phyloP scores from a whole-genome alignment of 2,329 filamentous ascomycete species.

The Diaporthe citriasiana region DNA sequence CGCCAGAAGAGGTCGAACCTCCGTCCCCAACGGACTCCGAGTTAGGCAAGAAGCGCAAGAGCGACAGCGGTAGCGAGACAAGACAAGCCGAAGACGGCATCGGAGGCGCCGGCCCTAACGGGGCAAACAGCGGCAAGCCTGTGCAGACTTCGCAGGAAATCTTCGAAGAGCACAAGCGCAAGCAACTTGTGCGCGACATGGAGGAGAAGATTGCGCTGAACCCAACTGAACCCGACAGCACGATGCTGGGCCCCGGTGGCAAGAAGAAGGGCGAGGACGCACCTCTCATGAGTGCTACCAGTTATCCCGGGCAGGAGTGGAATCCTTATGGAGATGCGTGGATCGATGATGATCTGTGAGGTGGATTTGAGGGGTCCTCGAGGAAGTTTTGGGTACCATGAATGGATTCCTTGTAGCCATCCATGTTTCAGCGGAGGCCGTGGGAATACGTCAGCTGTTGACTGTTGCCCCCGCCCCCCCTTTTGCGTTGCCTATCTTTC shows the following conservation, averaged over 20 bases:
- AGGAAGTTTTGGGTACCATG: too few relatives aligned
- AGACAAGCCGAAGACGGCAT: conserved; percentile 23
- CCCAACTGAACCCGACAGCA: conserved; percentile 48
- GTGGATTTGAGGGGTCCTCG: too few relatives aligned
- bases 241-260: conserved; percentile 48
- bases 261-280: conserved; percentile 56
- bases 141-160: conserved; percentile 50
- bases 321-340: conserved; percentile 63
- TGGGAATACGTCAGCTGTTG: background rate
- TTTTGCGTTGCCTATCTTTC: background rate
- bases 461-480: background rate
- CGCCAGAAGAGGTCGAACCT: background rate
- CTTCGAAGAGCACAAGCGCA: conserved; percentile 61
- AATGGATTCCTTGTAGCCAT: background rate
- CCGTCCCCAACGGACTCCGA: conserved; percentile 46
- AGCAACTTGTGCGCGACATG: conserved; percentile 58
- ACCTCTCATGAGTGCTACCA: conserved; percentile 75
- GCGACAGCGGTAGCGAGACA: conserved; percentile 20
- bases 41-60: conserved; percentile 50
- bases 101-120: conserved; percentile 32
- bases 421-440: background rate
- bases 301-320: conserved; percentile 81
- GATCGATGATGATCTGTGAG: conserved; percentile 47
- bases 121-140: conserved; percentile 41
- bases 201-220: conserved; percentile 68